These are phyloP conservation scores for Phytophthora capsici DNA, from an alignment of 352 stramenopile species.

Conservation along the genomic window DNA sequence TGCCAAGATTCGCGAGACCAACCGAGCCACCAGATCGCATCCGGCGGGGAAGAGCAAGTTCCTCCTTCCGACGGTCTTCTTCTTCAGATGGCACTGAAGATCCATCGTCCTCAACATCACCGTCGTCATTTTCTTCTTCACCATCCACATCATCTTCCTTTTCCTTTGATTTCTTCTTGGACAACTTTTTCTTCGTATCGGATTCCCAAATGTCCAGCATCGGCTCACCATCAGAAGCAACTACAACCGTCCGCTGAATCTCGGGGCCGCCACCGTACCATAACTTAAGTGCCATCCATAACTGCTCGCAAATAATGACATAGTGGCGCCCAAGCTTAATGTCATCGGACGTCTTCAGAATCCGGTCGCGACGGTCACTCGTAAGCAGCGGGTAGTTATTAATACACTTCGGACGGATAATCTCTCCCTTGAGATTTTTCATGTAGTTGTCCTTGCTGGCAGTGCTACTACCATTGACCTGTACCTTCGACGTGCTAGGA, in stretches of 20 bases:
- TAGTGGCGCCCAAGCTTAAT: constrained; percentile 86
- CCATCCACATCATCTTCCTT: constrained; percentile 34
- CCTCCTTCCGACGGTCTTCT: constrained; percentile 59
- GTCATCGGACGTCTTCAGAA: constrained; percentile 75
- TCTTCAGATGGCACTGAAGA: constrained; percentile 58
- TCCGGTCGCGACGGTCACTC: constrained; percentile 68
- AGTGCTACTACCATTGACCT: constrained; percentile 32
- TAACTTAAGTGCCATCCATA: constrained; percentile 91
- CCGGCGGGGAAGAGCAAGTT: constrained; percentile 66
- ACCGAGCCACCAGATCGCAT: constrained; percentile 83
- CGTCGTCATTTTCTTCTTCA: constrained; percentile 53
- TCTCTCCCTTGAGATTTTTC: constrained; percentile 82
- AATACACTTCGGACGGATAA: constrained; percentile 82
- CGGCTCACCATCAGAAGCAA: constrained; percentile 59
- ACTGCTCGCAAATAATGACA: constrained; percentile 84
- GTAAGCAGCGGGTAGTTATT: constrained; percentile 84
- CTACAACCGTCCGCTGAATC: constrained; percentile 85
- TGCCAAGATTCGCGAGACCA: constrained; percentile 92
- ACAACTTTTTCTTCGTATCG: constrained; percentile 60
- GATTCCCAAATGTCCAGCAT: constrained; percentile 85
- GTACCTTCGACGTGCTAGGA: constrained; percentile 47
- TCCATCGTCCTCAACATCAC: constrained; percentile 38
- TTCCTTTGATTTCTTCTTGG: constrained; percentile 51
- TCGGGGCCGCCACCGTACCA: constrained; percentile 93
- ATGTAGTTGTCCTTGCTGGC: constrained; percentile 68